Evolutionary conservation across 768 basidiomycete species (phyloP).

Genomic region (Kwoniella dendrophila): DNA sequence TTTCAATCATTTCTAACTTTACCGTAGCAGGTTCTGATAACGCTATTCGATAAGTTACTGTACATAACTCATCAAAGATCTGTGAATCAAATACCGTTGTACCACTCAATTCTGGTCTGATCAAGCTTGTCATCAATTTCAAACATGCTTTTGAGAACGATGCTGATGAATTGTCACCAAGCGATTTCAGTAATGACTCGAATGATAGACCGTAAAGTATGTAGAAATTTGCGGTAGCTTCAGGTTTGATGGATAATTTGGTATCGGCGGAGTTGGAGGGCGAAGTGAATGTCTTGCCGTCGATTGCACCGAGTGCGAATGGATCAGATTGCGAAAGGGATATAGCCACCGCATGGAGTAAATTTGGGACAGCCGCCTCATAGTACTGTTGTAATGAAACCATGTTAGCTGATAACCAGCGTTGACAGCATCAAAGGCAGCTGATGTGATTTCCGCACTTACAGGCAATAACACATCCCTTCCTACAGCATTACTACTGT

Average conservation of each 20-base stretch:
- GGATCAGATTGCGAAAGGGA: slow-evolving; percentile 73
- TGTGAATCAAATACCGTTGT: slow-evolving; percentile 75
- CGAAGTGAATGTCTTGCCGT: slow-evolving; percentile 58
- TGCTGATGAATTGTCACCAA: slow-evolving; percentile 40
- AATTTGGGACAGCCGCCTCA: slow-evolving; percentile 73
- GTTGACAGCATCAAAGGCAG: background rate
- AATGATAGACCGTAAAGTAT: slow-evolving; percentile 91
- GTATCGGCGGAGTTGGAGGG: slow-evolving; percentile 16
- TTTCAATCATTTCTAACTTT: slow-evolving; percentile 72
- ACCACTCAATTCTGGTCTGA: slow-evolving; percentile 77
- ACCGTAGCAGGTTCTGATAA: slow-evolving; percentile 78
- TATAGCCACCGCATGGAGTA: slow-evolving; percentile 81
- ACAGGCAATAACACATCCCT: slow-evolving; percentile 90
- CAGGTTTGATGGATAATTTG: slow-evolving; percentile 19
- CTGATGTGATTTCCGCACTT: slow-evolving; percentile 51
- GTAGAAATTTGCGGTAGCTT: slow-evolving; percentile 69
- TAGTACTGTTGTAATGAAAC: slow-evolving; percentile 69
- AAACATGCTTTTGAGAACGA: slow-evolving; percentile 63
- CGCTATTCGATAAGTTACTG: slow-evolving; percentile 83
- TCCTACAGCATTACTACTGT: slow-evolving; percentile 80
- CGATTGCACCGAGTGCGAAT: slow-evolving; percentile 75
- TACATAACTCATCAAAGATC: slow-evolving; percentile 86
- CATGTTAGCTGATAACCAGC: background rate
- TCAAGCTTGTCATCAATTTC: slow-evolving; percentile 76
- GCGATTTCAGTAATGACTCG: slow-evolving; percentile 66